Evolutionary conservation across 768 basidiomycete genomes (phyloP).

Genomic region (Neoboletus magnificus): DNA sequence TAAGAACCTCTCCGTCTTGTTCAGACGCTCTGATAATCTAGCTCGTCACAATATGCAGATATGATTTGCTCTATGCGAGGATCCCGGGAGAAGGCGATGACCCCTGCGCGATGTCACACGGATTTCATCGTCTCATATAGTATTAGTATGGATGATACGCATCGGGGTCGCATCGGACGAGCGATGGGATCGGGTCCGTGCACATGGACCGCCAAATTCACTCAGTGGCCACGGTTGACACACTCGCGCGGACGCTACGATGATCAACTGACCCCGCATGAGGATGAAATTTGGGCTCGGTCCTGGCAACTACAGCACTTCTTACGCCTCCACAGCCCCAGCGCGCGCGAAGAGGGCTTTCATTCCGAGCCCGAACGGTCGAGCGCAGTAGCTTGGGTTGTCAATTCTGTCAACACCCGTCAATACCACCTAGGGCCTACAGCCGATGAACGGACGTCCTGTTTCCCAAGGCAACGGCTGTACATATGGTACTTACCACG

Average conservation of each 20-base stretch:
- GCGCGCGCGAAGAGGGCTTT: background rate
- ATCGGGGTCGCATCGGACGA: constrained; percentile 8
- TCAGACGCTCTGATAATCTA: background rate
- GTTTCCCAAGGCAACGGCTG: background rate
- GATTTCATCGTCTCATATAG: constrained; percentile 4
- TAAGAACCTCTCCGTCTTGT: too few species aligned
- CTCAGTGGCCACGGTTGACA: background rate
- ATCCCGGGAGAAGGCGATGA: background rate
- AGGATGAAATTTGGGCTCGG: background rate
- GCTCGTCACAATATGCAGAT: background rate
- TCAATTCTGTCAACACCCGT: background rate
- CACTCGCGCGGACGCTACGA: background rate
- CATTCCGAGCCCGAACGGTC: background rate
- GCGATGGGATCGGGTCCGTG: constrained; percentile 2
- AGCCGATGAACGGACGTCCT: background rate
- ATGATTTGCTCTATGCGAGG: background rate
- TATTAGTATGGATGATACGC: constrained; percentile 1
- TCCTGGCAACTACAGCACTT: background rate
- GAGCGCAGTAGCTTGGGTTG: background rate
- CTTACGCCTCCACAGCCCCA: background rate
- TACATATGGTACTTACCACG: background rate
- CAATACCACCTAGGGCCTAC: background rate
- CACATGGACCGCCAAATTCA: too few species aligned
- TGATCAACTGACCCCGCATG: background rate
- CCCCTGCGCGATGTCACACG: too few species aligned